These are phyloP conservation scores for Pisolithus orientalis DNA, from an alignment of 768 basidiomycete species.

Conservation along the genomic window DNA sequence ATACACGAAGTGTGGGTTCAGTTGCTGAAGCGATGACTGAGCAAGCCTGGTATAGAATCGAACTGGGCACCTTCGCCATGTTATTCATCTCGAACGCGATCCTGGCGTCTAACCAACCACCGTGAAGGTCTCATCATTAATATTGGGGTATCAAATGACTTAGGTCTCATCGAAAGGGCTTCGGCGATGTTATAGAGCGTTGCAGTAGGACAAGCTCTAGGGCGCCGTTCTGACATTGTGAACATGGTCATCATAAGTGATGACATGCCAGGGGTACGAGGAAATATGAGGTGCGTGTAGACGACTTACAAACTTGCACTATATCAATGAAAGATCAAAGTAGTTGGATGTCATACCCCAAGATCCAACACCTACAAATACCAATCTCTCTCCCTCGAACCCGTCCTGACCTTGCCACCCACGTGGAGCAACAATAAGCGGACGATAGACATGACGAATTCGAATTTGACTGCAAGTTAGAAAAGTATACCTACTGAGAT, in stretches of 20 bases:
- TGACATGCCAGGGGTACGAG: no score
- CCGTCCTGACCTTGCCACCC: constrained; percentile 48
- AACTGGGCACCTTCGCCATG: constrained; percentile 63
- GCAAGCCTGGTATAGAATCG: constrained; percentile 46
- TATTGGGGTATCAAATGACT: constrained; percentile 44
- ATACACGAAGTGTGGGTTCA: constrained; percentile 25
- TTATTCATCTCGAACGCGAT: constrained; percentile 56
- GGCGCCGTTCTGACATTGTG: no score
- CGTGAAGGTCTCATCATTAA: constrained; percentile 64
- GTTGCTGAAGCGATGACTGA: constrained; percentile 52
- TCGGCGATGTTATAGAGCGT: no score
- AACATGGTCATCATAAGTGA: no score
- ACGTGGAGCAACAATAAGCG: constrained; percentile 45
- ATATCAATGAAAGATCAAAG: constrained; percentile 41
- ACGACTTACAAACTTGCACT: background rate
- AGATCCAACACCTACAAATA: constrained; percentile 61
- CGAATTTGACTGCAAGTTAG: constrained; percentile 45
- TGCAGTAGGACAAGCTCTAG: no score
- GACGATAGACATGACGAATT: constrained; percentile 40
- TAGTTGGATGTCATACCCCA: constrained; percentile 60
- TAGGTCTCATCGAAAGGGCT: no score
- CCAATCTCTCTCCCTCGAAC: constrained; percentile 33
- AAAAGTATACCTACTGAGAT: constrained; percentile 42
- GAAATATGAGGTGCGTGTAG: no score
- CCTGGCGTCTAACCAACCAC: constrained; percentile 58